Evolutionary conservation across 441 rosid genomes (phyloP).

Genomic region (Biscutella laevigata): DNA sequence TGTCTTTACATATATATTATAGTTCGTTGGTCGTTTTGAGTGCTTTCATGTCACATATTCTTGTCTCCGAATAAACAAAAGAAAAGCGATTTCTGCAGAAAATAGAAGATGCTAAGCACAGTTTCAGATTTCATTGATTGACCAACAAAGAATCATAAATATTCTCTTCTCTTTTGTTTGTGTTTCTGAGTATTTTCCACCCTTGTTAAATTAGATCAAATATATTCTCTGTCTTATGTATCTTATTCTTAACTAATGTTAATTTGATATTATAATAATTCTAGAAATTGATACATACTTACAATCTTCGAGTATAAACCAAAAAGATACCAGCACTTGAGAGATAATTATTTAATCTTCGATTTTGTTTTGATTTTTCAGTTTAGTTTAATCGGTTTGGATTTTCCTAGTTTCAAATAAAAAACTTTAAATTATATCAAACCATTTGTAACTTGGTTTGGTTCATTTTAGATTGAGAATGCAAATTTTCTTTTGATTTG

Average conservation of each 20-base stretch:
- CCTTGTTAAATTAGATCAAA: not conserved
- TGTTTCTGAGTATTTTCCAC: not conserved
- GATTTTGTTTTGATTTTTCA: too few relatives aligned
- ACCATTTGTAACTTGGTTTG: too few relatives aligned
- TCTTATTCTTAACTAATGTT: not conserved
- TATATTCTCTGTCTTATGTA: not conserved
- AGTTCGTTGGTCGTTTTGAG: constrained; percentile 1
- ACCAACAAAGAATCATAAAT: not conserved
- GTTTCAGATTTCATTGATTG: not conserved
- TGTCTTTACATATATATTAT: not conserved
- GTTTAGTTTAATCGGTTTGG: too few relatives aligned
- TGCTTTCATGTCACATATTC: constrained; percentile 10
- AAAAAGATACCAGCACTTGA: too few relatives aligned
- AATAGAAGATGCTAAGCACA: not conserved
- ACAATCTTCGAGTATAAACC: not conserved
- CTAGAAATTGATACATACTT: not conserved
- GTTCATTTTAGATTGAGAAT: too few relatives aligned
- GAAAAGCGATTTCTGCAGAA: not conserved
- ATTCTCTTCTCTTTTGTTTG: not conserved
- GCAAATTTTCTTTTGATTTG: too few relatives aligned
- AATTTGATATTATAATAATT: not conserved
- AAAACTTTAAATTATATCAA: too few relatives aligned
- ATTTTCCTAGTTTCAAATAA: too few relatives aligned
- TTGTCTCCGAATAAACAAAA: not conserved
- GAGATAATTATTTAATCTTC: too few relatives aligned